These are phyloP conservation scores for Lepidium sativum DNA, from an alignment of 345 rosid species.

Conservation along the genomic window DNA sequence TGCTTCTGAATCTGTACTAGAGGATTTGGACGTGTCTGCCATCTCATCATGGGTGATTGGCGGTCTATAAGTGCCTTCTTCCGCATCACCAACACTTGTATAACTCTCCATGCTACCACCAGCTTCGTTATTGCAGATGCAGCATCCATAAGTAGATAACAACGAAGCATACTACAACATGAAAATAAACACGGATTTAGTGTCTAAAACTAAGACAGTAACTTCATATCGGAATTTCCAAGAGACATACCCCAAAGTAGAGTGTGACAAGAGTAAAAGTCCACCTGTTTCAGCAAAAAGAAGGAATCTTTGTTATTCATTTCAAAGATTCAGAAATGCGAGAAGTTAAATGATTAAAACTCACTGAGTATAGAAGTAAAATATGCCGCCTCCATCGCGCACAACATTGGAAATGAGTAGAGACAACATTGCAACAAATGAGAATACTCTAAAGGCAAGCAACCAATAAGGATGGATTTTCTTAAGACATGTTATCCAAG, in stretches of 20 bases:
- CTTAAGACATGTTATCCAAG: slow-evolving; percentile 70
- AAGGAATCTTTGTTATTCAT: neutral
- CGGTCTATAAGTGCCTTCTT: slow-evolving; percentile 51
- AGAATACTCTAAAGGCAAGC: slow-evolving; percentile 50
- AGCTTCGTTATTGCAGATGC: slow-evolving; percentile 17
- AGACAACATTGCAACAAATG: slow-evolving; percentile 45
- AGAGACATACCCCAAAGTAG: slow-evolving; percentile 71
- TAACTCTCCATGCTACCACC: slow-evolving; percentile 25
- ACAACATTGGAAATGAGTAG: slow-evolving; percentile 43
- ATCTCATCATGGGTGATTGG: slow-evolving; percentile 31
- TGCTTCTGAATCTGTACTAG: slow-evolving; percentile 24
- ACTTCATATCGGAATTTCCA: neutral
- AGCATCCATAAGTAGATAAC: slow-evolving; percentile 68
- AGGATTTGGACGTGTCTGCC: slow-evolving; percentile 25
- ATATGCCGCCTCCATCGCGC: slow-evolving; percentile 60
- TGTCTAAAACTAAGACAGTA: neutral
- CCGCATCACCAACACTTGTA: slow-evolving; percentile 19
- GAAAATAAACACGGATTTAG: neutral
- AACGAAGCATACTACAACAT: slow-evolving; percentile 52
- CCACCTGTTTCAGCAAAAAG: slow-evolving; percentile 57
- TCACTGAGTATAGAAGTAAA: slow-evolving; percentile 92
- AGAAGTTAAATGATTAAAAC: slow-evolving; percentile 18
- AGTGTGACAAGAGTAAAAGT: slow-evolving; percentile 77
- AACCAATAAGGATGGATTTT: slow-evolving; percentile 64
- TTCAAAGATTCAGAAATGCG: neutral